These are phyloP conservation scores for Hirschfeldia incana DNA, from an alignment of 345 rosid genomes.

Conservation along the genomic window DNA sequence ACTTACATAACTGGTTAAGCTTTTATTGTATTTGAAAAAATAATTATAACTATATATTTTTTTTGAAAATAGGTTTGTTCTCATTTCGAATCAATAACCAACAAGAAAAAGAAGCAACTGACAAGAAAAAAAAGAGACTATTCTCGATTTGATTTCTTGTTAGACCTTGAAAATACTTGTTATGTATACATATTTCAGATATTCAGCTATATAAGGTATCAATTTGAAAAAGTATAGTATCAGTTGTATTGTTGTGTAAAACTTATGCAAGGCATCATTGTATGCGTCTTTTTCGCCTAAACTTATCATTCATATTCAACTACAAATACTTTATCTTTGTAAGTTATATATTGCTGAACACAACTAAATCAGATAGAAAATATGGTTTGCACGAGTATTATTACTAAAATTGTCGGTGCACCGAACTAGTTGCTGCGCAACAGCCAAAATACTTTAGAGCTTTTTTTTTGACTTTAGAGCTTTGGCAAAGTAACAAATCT, in stretches of 20 bases:
- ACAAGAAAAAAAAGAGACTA: not conserved
- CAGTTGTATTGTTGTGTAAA: not conserved
- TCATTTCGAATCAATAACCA: not conserved
- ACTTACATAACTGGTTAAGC: not conserved
- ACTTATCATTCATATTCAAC: not conserved
- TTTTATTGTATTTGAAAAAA: not conserved
- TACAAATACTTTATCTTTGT: not conserved
- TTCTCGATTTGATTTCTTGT: not conserved
- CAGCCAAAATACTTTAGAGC: constrained; percentile 22
- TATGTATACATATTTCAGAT: not conserved
- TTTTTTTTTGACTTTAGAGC: not conserved
- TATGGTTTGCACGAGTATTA: constrained; percentile 19
- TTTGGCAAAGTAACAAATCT: not conserved
- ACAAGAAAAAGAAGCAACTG: not conserved
- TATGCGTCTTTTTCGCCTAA: not conserved
- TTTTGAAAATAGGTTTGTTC: not conserved
- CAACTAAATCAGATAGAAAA: constrained; percentile 4
- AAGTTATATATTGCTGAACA: not conserved
- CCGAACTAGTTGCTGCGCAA: constrained; percentile 19
- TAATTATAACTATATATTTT: not conserved
- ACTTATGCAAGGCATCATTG: not conserved
- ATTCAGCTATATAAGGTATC: not conserved
- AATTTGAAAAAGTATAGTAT: not conserved
- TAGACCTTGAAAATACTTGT: not conserved
- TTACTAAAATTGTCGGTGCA: constrained; percentile 34